These are phyloP conservation scores for Saxophila tyrrhenica DNA, from an alignment of 495 filamentous ascomycete genomes.

Conservation along the genomic window DNA sequence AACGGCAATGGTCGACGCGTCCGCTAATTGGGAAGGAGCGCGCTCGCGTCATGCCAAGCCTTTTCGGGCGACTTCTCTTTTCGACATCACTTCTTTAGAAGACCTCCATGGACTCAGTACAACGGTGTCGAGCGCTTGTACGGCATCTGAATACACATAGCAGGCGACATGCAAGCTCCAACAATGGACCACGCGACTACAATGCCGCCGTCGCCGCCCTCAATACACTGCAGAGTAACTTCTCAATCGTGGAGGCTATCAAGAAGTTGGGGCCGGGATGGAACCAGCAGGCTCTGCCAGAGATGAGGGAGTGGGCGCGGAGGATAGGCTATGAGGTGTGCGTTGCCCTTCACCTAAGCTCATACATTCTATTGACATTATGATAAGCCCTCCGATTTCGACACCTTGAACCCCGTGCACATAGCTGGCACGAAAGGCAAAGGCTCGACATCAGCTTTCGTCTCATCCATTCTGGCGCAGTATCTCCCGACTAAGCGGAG, in stretches of 20 bases:
- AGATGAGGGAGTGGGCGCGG: constrained; percentile 66
- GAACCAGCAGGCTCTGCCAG: constrained; percentile 56
- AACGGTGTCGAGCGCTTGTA: neutral
- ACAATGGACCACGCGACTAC: constrained; percentile 12
- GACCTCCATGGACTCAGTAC: neutral
- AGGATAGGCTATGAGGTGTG: constrained; percentile 70
- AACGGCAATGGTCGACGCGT: neutral
- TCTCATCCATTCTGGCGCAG: constrained; percentile 49
- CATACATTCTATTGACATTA: neutral
- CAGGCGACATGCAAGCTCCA: constrained; percentile 4
- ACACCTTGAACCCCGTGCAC: constrained; percentile 64
- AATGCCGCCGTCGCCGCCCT: constrained; percentile 76
- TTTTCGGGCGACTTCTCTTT: too few relatives aligned
- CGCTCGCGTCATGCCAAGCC: constrained; percentile 5
- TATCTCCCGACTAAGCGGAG: constrained; percentile 33
- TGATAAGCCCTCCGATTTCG: constrained; percentile 58
- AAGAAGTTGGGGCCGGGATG: constrained; percentile 54
- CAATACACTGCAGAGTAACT: constrained; percentile 85
- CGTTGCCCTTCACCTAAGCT: neutral
- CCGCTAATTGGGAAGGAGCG: neutral
- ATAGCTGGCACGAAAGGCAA: constrained; percentile 93
- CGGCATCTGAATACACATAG: neutral
- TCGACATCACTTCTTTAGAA: too few relatives aligned
- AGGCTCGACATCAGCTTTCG: constrained; percentile 65
- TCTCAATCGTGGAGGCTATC: constrained; percentile 62